Conservation (phyloP, 805 yeast genomes). For the Metschnikowia kofuensis region DNA sequence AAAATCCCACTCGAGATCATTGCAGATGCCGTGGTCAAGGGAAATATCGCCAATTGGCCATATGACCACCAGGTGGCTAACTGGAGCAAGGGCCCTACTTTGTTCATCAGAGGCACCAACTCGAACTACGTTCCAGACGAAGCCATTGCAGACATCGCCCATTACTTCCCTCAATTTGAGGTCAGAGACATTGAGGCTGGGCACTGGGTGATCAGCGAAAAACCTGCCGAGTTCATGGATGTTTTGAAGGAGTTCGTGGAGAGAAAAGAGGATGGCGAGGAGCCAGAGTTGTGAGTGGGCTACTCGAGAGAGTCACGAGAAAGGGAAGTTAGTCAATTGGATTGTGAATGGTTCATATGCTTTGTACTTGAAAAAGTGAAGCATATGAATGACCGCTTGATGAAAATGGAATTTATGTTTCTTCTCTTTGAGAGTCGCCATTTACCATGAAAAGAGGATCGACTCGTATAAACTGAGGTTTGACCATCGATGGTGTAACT, state of each 20-base stretch:
- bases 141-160: conserved; percentile 65
- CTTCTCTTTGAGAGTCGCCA: too few relatives aligned
- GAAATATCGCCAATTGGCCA: conserved; percentile 75
- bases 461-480: too few relatives aligned
- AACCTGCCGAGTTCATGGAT: conserved; percentile 71
- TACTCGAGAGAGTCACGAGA: not conserved
- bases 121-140: conserved; percentile 85
- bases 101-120: conserved; percentile 76
- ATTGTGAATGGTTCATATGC: too few relatives aligned
- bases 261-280: conserved; percentile 34
- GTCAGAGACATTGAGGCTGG: conserved; percentile 77
- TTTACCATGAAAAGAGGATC: too few relatives aligned
- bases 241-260: conserved; percentile 62
- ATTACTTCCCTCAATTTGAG: conserved; percentile 75
- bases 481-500: too few relatives aligned
- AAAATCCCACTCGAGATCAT: conserved; percentile 73
- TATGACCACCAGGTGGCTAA: conserved; percentile 51
- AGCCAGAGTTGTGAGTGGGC: not conserved
- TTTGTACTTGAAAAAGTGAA: too few relatives aligned
- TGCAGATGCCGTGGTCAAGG: conserved; percentile 60
- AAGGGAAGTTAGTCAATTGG: too few relatives aligned
- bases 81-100: conserved; percentile 63
- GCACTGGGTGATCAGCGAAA: conserved; percentile 91
- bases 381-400: too few relatives aligned
- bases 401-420: too few relatives aligned